Evolutionary conservation across 805 yeast species (phyloP), one percentile per base, ranked within the genome.

Genomic region (Wickerhamomyces strasburgensis): DNA sequence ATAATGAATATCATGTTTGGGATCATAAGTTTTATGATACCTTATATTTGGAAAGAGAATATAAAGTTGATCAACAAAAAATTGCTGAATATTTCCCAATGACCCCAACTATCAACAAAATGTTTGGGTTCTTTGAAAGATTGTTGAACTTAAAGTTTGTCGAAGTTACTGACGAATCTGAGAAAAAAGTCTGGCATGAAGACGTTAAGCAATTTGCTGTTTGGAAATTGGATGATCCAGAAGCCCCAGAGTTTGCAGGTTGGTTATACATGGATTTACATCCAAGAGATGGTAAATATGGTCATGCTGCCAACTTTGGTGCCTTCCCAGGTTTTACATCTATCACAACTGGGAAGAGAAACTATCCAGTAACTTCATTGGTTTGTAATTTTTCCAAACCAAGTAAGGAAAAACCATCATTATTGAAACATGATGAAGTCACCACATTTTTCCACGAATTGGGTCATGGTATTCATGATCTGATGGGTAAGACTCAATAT

Each of bases 341-440:
- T 43, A 16, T 30, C 26, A 57, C 61, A 23, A 67, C 68, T 35
- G 80, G 78, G 16, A 44, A 55, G 4, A 72, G 80, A 52, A 62
- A 67, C 11, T 69, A 73, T 44, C 93, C 94, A 1, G 79, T 79
- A 1, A 80, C 93, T 5, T 83, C 88, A 1, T 66, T 86, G 43
- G 93, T 86, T 23, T 84, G 95, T 64, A 86, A 84, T 60, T 86
- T 86, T 59, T 80, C 93, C 21, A 80, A 80, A 54, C 87, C 90
- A 30, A 72, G 81, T 5, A 61, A 65, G 14, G 73, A 68, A 18
- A 83, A 79, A 54, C 94, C 90, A 15, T 75, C 89, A 1, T 66
- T 86, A 48, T 70, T 86, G 51, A 80, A 80, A 51, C 95, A 86
- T 56, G 68, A 67, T 45, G 94, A 85, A 56, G 85, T 85, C 10